phyloP scores from a whole-genome alignment of 805 yeast genomes.

The Saccharomycopsis synnaedendra region DNA sequence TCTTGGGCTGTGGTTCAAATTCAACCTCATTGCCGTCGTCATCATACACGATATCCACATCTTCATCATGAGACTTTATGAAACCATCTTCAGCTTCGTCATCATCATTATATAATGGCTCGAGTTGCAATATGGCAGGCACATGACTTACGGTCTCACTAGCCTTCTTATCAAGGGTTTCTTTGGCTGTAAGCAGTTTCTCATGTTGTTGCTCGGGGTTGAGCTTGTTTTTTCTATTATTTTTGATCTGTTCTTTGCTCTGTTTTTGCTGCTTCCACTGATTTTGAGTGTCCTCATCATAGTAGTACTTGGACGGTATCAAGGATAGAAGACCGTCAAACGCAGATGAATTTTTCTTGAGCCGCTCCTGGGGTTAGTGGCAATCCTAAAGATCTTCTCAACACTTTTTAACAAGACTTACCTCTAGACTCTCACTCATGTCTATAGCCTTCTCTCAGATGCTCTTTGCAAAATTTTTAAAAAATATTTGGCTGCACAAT shows the following conservation, averaged over 20 bases:
- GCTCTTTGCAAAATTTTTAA: too few relatives aligned
- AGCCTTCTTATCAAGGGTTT: conserved; percentile 45
- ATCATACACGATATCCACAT: conserved; percentile 43
- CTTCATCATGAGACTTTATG: conserved; percentile 17
- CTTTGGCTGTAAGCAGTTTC: conserved; percentile 35
- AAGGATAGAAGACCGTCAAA: conserved; percentile 82
- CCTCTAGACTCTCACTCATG: conserved; percentile 1
- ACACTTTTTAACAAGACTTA: background rate
- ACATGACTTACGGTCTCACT: conserved; percentile 32
- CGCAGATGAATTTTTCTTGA: conserved; percentile 67
- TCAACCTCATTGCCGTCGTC: conserved; percentile 54
- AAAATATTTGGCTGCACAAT: too few relatives aligned
- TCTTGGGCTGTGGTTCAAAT: conserved; percentile 15
- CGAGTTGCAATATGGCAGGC: background rate
- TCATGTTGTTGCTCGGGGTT: conserved; percentile 53
- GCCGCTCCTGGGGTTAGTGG: conserved; percentile 48
- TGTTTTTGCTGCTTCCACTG: conserved; percentile 88
- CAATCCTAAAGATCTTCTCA: background rate
- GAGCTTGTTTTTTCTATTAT: conserved; percentile 57
- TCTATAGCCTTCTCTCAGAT: too few relatives aligned
- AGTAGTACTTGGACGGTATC: conserved; percentile 90
- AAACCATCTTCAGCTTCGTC: conserved; percentile 22
- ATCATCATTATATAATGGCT: conserved; percentile 12
- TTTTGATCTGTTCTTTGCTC: conserved; percentile 49
- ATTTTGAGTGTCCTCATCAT: conserved; percentile 78